phyloP scores from a whole-genome alignment of 805 yeast species.

The Kazachstania bromeliacearum region DNA sequence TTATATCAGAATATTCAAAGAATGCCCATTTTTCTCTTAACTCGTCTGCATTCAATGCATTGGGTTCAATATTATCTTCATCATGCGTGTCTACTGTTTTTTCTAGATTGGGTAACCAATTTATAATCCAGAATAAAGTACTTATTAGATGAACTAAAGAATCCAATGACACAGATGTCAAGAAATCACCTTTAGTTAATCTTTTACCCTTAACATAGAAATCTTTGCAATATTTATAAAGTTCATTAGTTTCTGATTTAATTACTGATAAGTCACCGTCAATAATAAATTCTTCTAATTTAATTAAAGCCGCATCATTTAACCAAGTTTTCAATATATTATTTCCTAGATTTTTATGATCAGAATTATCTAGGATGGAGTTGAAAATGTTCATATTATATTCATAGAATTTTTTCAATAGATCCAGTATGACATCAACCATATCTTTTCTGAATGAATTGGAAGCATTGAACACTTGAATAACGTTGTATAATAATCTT shows the following conservation, averaged over 20 bases:
- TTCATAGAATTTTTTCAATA: constrained; percentile 33
- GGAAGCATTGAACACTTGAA: constrained; percentile 29
- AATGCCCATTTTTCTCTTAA: constrained; percentile 33
- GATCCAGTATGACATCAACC: constrained; percentile 30
- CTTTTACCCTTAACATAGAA: constrained; percentile 22
- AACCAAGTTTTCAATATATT: constrained; percentile 31
- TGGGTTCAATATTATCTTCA: constrained; percentile 4
- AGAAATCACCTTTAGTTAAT: constrained; percentile 40
- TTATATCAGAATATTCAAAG: constrained; percentile 28
- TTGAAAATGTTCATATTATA: constrained; percentile 29
- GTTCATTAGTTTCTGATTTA: constrained; percentile 22
- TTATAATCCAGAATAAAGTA: constrained; percentile 46
- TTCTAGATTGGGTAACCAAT: constrained; percentile 51
- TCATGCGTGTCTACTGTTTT: constrained; percentile 27
- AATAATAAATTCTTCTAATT: constrained; percentile 28
- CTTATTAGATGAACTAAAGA: constrained; percentile 44
- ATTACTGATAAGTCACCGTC: constrained; percentile 12
- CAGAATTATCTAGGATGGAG: constrained; percentile 17
- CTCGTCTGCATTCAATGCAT: constrained; percentile 21
- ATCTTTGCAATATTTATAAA: constrained; percentile 23
- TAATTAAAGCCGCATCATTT: constrained; percentile 24
- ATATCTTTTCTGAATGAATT: constrained; percentile 44
- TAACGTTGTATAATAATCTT: constrained; percentile 17
- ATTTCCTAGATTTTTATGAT: constrained; percentile 16
- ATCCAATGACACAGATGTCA: constrained; percentile 44